Percentiles rank a stretch among this genome's conserved stretches.
These are phyloP conservation scores for Heterobasidion parviporum DNA, from an alignment of 1,284 basidiomycete genomes.

Conservation along the genomic window DNA sequence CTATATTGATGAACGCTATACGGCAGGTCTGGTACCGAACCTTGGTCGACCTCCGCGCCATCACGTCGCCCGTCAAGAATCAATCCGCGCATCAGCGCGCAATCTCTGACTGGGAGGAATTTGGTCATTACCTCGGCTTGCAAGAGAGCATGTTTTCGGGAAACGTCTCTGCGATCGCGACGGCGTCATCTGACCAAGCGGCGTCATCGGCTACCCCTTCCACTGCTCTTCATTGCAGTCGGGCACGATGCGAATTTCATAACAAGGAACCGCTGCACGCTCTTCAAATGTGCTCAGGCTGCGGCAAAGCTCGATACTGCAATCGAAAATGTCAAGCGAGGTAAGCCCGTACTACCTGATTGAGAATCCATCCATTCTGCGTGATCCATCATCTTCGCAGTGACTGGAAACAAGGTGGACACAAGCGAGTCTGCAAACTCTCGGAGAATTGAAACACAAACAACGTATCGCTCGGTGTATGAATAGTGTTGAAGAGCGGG, in stretches of 20 bases:
- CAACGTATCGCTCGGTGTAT: too few relatives aligned
- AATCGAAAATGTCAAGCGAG: not conserved
- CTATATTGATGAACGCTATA: not conserved
- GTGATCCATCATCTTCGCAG: not conserved
- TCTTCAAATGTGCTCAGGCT: not conserved
- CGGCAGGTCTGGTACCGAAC: not conserved
- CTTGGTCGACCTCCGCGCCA: not conserved
- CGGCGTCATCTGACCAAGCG: not conserved
- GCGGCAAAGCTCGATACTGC: not conserved
- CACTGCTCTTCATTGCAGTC: not conserved
- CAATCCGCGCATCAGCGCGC: not conserved
- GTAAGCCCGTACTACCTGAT: not conserved
- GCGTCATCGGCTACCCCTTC: too few relatives aligned
- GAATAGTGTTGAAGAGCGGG: too few relatives aligned
- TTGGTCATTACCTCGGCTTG: not conserved
- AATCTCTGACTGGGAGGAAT: not conserved
- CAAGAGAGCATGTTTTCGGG: not conserved
- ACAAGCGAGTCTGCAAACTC: not conserved
- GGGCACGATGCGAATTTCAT: not conserved
- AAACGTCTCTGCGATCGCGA: not conserved
- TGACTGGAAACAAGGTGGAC: not conserved
- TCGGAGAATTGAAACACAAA: too few relatives aligned
- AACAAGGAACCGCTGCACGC: not conserved
- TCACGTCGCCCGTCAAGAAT: not conserved
- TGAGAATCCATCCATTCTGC: not conserved